Evolutionary conservation across 306 rosid species (phyloP).

Genomic region (Biancaea sappan): DNA sequence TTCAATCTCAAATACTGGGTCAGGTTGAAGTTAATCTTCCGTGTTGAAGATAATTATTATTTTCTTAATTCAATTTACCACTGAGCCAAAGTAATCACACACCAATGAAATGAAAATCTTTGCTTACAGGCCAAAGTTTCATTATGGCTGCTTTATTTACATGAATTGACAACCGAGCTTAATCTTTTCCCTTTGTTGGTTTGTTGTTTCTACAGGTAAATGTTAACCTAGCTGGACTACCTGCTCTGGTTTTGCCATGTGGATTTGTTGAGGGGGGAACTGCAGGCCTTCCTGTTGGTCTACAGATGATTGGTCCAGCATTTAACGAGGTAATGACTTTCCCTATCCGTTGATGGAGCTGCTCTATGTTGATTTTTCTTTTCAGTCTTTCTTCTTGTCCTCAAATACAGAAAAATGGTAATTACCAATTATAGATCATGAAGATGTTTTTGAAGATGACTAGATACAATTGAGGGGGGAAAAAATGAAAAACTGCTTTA

Average conservation of each 20-base stretch:
- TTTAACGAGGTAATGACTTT: conserved; percentile 75
- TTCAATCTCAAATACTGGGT: not conserved
- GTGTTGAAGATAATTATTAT: not conserved
- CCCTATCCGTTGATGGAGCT: conserved; percentile 7
- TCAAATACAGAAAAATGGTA: conserved; percentile 1
- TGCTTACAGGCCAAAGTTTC: conserved; percentile 22
- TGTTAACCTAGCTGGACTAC: conserved; percentile 95
- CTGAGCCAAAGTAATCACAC: not conserved
- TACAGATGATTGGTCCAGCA: conserved; percentile 94
- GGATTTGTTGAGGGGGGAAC: conserved; percentile 84
- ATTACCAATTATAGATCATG: not conserved
- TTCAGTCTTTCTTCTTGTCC: not conserved
- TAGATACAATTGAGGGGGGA: not conserved
- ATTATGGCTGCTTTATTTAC: conserved; percentile 15
- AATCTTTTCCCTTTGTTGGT: conserved; percentile 4
- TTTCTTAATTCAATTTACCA: not conserved
- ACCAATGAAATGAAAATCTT: conserved; percentile 15
- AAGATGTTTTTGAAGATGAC: not conserved
- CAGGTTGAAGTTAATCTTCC: not conserved
- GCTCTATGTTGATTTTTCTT: conserved; percentile 6
- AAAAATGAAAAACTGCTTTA: not conserved
- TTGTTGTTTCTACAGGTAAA: conserved; percentile 61
- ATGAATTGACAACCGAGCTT: not conserved
- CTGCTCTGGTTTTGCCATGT: conserved; percentile 96
- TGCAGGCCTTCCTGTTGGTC: conserved; percentile 93